Conservation (phyloP, 495 filamentous ascomycete species). For the Xylaria intraflava region DNA sequence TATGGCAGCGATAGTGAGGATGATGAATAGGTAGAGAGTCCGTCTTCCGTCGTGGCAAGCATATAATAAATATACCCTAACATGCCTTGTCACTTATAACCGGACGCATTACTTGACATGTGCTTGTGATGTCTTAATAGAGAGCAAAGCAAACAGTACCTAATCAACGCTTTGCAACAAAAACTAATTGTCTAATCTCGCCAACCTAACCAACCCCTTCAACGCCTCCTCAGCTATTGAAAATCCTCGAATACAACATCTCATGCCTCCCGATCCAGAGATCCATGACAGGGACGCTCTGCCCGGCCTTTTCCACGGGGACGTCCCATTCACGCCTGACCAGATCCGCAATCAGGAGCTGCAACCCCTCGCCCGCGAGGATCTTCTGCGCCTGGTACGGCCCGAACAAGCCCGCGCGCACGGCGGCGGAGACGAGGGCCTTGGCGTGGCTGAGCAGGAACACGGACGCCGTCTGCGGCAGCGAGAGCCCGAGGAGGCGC, state of each 20-base stretch:
- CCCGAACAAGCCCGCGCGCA: conserved; percentile 80
- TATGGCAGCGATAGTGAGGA: conserved; percentile 89
- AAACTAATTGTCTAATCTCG: background rate
- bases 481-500: conserved; percentile 51
- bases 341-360: conserved; percentile 53
- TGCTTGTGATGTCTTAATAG: too few relatives aligned
- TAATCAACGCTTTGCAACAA: background rate
- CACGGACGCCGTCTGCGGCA: conserved; percentile 67
- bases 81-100: background rate
- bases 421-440: conserved; percentile 80
- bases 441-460: conserved; percentile 86
- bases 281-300: conserved; percentile 81
- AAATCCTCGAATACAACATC: conserved; percentile 90
- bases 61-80: conserved; percentile 5
- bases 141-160: too few relatives aligned
- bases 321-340: conserved; percentile 54
- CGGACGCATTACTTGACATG: background rate
- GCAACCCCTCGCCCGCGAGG: conserved; percentile 60
- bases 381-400: conserved; percentile 88
- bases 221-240: conserved; percentile 61
- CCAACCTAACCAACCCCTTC: background rate
- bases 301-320: conserved; percentile 69
- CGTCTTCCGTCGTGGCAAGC: background rate
- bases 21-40: conserved; percentile 15
- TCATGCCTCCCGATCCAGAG: conserved; percentile 94